These are phyloP conservation scores for Pelagophyceae sp. DNA, from an alignment of 352 stramenopile species.

Conservation along the genomic window DNA sequence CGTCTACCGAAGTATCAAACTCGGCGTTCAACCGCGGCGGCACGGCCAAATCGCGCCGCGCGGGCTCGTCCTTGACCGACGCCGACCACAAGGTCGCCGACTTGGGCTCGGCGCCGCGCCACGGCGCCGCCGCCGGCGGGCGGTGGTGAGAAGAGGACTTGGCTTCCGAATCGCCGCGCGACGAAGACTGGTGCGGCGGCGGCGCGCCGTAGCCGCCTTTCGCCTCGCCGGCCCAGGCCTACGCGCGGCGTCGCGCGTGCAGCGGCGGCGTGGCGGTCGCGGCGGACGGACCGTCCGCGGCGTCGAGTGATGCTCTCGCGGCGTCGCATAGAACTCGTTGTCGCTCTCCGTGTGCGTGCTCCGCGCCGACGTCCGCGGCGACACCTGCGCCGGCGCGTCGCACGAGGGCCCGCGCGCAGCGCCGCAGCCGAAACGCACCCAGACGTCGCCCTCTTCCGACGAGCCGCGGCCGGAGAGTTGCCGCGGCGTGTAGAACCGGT, in stretches of 20 bases:
- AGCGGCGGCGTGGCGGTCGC: background rate
- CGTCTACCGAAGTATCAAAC: constrained; percentile 24
- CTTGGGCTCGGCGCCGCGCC: background rate
- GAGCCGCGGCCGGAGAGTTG: background rate
- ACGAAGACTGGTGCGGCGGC: background rate
- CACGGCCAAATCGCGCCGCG: no score
- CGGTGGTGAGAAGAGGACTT: background rate
- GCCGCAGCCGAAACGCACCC: background rate
- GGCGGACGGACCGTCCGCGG: background rate
- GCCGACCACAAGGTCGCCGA: background rate
- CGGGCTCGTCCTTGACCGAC: background rate
- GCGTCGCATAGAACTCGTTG: background rate
- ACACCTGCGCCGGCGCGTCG: background rate
- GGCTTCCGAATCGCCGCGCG: background rate
- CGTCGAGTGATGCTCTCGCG: background rate
- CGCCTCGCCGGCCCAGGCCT: no score
- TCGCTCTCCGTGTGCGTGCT: background rate
- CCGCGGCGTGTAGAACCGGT: constrained; percentile 17
- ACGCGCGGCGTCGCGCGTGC: background rate
- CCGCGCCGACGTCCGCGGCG: background rate
- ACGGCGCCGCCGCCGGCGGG: no score
- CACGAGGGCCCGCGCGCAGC: background rate
- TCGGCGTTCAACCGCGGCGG: background rate
- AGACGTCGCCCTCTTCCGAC: background rate
- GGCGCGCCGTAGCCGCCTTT: background rate